Base-by-base conservation (phyloP, 345 rosid species). In the Linum usitatissimum region DNA sequence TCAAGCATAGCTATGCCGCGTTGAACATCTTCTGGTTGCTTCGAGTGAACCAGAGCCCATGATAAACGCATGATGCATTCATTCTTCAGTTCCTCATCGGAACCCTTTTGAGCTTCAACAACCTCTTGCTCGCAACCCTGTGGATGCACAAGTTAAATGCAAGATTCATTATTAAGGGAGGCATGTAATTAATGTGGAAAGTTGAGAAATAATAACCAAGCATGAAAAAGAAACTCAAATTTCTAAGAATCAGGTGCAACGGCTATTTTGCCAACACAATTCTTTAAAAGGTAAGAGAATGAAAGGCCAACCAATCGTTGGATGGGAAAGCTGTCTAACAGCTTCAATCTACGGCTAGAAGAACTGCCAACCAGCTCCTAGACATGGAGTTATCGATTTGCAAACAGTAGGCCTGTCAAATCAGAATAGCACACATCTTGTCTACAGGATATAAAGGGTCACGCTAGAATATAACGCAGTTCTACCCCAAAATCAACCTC, bases 1-100 rank as follows among this genome's bases (percentile, higher is more conserved):
- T 86, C 88, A 69, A 89, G 89, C 94, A 89, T 84, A n/a, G 83
- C 90, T 51, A 86, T 77, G 18, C 94, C 96, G 21, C 93, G 96
- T 59, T 86, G 93, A 18, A 84, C 78, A 70, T 86, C 88, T 20
- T 66, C 86, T 0, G 79, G 62, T 20, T 61, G 71, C 64, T 81
- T 80, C 3, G 93, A 86, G 71, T 88, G 96, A 76, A 86, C 87
- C 64, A 88, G 91, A 74, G 96, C 82, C 96, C 96, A 88, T 5
- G 93, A 88, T 31, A 88, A 70, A 23, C 88, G 78, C 84, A 84
- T 84, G 21, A 86, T 67, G 72, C 86, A 78, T 63, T 84, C 86
- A 48, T 67, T 79, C 70, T 71, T 68, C 61, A 75, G 64, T 69
- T 80, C 84, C 61, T 70, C 84, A 49, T 81, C 76, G 53, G 63